Percentiles rank a stretch among this genome's conserved stretches.
Evolutionary conservation across 441 rosid genomes (phyloP).

Genomic region (Erysimum pusillum): DNA sequence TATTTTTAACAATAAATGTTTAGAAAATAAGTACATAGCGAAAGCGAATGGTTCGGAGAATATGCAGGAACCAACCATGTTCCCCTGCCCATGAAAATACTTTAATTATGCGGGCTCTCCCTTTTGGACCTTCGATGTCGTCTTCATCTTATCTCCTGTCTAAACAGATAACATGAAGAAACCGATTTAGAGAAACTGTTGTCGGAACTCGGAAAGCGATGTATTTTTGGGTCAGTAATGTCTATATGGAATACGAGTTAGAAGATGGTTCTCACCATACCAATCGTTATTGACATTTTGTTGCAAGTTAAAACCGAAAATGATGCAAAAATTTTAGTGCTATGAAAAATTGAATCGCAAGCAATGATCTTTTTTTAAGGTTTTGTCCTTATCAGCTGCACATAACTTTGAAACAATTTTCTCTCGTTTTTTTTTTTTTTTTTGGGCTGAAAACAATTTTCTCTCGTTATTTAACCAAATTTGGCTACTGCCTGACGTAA

Average conservation of each 20-base stretch:
- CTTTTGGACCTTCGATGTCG: background rate
- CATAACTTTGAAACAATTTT: background rate
- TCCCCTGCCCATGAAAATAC: conserved; percentile 4
- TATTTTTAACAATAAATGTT: background rate
- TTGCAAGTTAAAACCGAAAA: no score
- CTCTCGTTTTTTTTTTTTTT: background rate
- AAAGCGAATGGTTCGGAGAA: background rate
- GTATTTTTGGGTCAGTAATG: background rate
- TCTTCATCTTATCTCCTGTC: background rate
- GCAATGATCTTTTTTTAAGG: no score
- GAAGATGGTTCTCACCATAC: background rate
- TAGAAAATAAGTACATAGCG: background rate
- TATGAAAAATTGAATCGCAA: background rate
- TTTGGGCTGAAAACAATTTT: background rate
- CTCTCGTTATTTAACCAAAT: background rate
- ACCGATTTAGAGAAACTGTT: background rate
- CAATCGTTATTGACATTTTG: no score
- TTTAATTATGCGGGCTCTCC: background rate
- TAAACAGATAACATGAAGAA: background rate
- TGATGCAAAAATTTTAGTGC: no score
- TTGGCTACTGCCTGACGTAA: background rate
- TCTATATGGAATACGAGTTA: background rate
- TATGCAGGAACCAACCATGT: conserved; percentile 19
- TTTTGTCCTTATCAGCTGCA: conserved; percentile 10
- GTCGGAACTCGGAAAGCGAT: background rate